Conservation (phyloP, 257 asterid genomes). For the Ilex asprella region DNA sequence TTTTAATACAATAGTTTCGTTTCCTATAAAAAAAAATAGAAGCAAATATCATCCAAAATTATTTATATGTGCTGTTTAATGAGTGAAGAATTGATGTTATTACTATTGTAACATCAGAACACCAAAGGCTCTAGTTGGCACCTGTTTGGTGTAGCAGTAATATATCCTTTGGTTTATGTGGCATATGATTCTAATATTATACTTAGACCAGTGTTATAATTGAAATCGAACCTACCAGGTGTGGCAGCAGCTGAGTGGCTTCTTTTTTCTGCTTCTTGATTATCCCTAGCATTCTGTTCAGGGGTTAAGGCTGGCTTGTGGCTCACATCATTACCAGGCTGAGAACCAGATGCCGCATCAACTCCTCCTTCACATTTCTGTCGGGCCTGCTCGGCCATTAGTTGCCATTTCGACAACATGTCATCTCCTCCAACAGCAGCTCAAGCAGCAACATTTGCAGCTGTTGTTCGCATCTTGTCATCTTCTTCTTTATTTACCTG, state of each 20-base stretch:
- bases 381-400: conserved; percentile 77
- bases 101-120: too few species aligned
- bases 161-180: too few species aligned
- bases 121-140: too few species aligned
- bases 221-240: conserved; percentile 5
- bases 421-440: conserved; percentile 97
- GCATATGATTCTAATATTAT: too few species aligned
- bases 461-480: conserved; percentile 92
- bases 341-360: conserved; percentile 50
- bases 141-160: too few species aligned
- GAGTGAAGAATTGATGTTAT: too few species aligned
- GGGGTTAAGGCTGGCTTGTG: conserved; percentile 42
- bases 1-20: too few species aligned
- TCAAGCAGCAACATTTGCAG: conserved; percentile 97
- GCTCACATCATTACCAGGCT: conserved; percentile 44
- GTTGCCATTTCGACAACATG: conserved; percentile 88
- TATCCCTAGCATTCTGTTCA: conserved; percentile 45
- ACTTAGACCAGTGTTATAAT: too few species aligned
- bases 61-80: too few species aligned
- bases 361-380: conserved; percentile 79
- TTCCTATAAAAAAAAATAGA: too few species aligned
- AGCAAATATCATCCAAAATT: too few species aligned
- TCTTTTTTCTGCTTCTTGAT: conserved; percentile 61
- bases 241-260: conserved; percentile 39
- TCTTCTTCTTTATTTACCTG: conserved; percentile 95